Evolutionary conservation across 495 filamentous ascomycete genomes (phyloP).

Genomic region (Penicillium simplicissimum): DNA sequence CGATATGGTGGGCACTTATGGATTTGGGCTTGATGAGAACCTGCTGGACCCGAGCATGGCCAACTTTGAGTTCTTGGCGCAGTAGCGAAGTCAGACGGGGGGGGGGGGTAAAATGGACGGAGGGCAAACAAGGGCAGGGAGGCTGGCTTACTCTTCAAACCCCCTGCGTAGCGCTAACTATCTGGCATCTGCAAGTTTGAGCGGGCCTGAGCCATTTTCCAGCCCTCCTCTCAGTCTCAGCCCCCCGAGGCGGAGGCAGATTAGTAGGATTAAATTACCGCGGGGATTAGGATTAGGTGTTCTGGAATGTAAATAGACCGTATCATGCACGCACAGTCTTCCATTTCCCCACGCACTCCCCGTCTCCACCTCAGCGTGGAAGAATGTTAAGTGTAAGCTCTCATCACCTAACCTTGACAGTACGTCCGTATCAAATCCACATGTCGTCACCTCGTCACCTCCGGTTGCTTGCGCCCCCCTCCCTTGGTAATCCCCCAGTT

Average conservation of each 20-base stretch:
- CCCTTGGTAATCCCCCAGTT: constrained; percentile 21
- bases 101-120: too few species aligned
- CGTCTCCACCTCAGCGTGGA: constrained; percentile 18
- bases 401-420: constrained; percentile 1
- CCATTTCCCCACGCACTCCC: constrained; percentile 17
- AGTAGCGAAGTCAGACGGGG: constrained; percentile 18
- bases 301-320: constrained; percentile 18
- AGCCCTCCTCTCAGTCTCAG: not conserved
- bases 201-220: constrained; percentile 1
- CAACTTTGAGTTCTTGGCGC: constrained; percentile 47
- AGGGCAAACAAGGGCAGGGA: not conserved
- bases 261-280: not conserved
- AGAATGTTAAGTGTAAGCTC: constrained; percentile 30
- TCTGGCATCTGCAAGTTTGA: not conserved
- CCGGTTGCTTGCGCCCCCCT: constrained; percentile 26
- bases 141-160: not conserved
- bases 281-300: not conserved
- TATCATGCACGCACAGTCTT: constrained; percentile 17
- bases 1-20: constrained; percentile 52
- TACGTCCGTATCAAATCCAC: constrained; percentile 1
- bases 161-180: not conserved
- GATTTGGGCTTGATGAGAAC: constrained; percentile 50
- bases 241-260: not conserved
- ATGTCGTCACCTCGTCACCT: constrained; percentile 27
- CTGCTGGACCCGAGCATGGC: constrained; percentile 50